phyloP scores from a whole-genome alignment of 306 rosid species.

The Trifolium subterraneum region DNA sequence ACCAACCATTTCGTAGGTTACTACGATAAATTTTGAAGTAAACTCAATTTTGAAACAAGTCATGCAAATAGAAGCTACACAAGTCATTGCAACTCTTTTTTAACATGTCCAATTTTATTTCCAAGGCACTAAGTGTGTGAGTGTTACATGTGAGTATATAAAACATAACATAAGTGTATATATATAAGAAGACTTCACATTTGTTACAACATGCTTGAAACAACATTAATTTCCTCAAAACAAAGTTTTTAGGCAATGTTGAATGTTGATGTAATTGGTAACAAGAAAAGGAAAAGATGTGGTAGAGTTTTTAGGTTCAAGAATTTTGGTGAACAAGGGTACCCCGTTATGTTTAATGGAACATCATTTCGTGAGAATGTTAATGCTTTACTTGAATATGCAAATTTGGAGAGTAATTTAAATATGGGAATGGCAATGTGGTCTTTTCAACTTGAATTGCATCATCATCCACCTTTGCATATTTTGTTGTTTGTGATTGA shows the following conservation, averaged over 20 bases:
- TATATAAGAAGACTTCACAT: conserved; percentile 29
- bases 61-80: conserved; percentile 63
- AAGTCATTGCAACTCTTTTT: conserved; percentile 46
- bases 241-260: conserved; percentile 48
- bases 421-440: conserved; percentile 62
- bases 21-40: conserved; percentile 53
- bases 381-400: conserved; percentile 68
- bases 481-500: conserved; percentile 68
- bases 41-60: conserved; percentile 55
- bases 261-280: conserved; percentile 57
- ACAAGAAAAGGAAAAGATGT: conserved; percentile 79
- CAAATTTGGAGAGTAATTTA: conserved; percentile 60
- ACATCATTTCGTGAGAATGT: conserved; percentile 77
- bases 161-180: not conserved
- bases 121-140: conserved; percentile 61
- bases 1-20: conserved; percentile 51
- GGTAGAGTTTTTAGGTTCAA: conserved; percentile 80
- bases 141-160: conserved; percentile 39
- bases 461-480: conserved; percentile 76
- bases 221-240: not conserved
- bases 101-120: conserved; percentile 61
- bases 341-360: conserved; percentile 64
- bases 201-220: conserved; percentile 45
- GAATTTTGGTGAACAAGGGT: conserved; percentile 77
- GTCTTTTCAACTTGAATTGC: conserved; percentile 85